A percentile compares a stretch with the other conserved stretches of the same genome.
Evolutionary conservation across 257 asterid genomes (phyloP).

Genomic region (Solanum pinnatisectum): DNA sequence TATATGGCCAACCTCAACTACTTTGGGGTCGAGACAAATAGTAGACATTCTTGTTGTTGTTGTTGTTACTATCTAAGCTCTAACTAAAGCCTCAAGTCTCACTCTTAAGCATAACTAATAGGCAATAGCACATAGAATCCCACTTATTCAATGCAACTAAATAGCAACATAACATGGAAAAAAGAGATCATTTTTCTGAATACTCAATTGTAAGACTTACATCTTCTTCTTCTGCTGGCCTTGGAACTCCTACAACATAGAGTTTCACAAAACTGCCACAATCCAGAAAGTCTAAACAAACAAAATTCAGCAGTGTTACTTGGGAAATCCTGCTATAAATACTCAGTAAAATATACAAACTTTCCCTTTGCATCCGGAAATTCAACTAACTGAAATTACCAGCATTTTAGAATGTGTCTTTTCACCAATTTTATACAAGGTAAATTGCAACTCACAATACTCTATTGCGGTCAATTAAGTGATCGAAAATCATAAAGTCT

Average conservation of each 20-base stretch:
- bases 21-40: not conserved
- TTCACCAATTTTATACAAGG: not conserved
- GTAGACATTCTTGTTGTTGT: not conserved
- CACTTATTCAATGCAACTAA: not conserved
- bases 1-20: not conserved
- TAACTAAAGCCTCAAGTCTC: not conserved
- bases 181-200: not conserved
- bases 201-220: slow-evolving; percentile 29
- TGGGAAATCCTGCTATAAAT: not conserved
- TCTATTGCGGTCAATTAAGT: not conserved
- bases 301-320: not conserved
- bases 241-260: slow-evolving; percentile 58
- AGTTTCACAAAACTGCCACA: slow-evolving; percentile 51
- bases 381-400: not conserved
- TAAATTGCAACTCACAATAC: not conserved
- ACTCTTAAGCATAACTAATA: not conserved
- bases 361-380: not conserved
- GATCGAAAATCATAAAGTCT: not conserved
- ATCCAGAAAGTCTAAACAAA: slow-evolving; percentile 27
- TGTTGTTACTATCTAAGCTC: not conserved
- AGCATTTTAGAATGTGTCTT: not conserved
- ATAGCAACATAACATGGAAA: not conserved
- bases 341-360: not conserved
- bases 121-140: not conserved
- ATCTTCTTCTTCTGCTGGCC: slow-evolving; percentile 50